phyloP scores from a whole-genome alignment of 306 rosid species.

The Erythrophleum fordii region DNA sequence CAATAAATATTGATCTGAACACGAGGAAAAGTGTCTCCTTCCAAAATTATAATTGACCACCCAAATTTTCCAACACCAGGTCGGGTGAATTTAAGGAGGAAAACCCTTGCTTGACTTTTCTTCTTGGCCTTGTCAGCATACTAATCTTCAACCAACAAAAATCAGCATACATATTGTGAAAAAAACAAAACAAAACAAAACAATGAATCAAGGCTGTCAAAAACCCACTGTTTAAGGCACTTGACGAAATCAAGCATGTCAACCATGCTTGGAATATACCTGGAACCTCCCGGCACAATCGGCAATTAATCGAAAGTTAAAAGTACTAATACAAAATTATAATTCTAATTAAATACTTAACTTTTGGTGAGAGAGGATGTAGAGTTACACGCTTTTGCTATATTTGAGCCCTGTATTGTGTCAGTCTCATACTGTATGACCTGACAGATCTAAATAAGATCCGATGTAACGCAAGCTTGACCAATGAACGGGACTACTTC shows the following conservation, averaged over 20 bases:
- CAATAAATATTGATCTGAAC: too few species aligned
- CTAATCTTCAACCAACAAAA: slow-evolving; percentile 1
- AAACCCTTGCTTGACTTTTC: slow-evolving; percentile 4
- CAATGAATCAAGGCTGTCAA: background rate
- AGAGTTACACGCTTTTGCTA: slow-evolving; percentile 7
- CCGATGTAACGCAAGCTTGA: slow-evolving; percentile 29
- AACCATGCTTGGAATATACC: background rate
- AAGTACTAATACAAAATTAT: background rate
- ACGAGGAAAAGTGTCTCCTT: background rate
- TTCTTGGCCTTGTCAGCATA: slow-evolving; percentile 37
- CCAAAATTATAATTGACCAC: background rate
- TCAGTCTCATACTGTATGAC: background rate
- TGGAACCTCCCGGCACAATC: too few species aligned
- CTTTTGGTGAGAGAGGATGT: slow-evolving; percentile 1
- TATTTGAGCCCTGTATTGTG: background rate
- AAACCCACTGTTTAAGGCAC: background rate
- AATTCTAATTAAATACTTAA: background rate
- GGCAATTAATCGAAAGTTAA: too few species aligned
- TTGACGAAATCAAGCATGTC: background rate
- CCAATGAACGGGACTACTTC: slow-evolving; percentile 20
- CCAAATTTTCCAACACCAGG: background rate
- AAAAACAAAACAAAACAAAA: too few species aligned
- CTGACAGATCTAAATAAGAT: slow-evolving; percentile 31
- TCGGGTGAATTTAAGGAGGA: slow-evolving; percentile 12
- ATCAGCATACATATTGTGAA: background rate